Evolutionary conservation across 345 rosid species (phyloP).

Genomic region (Arabidopsis thaliana): TAIR10.1 NC_003075.7:17495001-17495500

Average conservation of each 20-base stretch:
- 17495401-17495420: constrained; percentile 54
- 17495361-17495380: constrained; percentile 56
- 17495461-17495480: constrained; percentile 71
- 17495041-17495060: neutral
- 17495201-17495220: constrained; percentile 8
- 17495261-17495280: constrained; percentile 73
- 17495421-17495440: constrained; percentile 71
- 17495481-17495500: constrained; percentile 70
- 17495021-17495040: constrained; percentile 47
- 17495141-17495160: constrained; percentile 60
- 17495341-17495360: constrained; percentile 61
- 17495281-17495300: constrained; percentile 82
- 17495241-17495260: constrained; percentile 38
- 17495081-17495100: constrained; percentile 49
- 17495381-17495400: constrained; percentile 48
- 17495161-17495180: constrained; percentile 60
- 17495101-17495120: constrained; percentile 60
- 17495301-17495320: constrained; percentile 64
- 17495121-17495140: constrained; percentile 75
- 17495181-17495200: neutral
- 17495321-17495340: constrained; percentile 72
- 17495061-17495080: neutral
- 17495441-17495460: constrained; percentile 80
- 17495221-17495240: constrained; percentile 2
- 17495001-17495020: constrained; percentile 78